phyloP scores from a whole-genome alignment of 1,139 yeast genomes.

The Kodamaea fungicola region DNA sequence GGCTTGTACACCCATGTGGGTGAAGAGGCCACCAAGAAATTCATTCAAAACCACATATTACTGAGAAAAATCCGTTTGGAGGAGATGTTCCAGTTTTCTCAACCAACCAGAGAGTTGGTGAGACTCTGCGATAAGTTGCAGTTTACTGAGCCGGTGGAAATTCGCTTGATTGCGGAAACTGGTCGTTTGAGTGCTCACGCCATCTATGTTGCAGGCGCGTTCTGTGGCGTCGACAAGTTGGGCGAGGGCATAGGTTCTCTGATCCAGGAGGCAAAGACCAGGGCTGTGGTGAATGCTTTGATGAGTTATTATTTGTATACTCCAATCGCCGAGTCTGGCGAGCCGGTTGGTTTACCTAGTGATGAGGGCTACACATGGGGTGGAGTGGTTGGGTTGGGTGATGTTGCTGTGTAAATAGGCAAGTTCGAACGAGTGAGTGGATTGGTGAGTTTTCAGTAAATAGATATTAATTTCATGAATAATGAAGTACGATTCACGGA shows the following conservation, averaged over 20 bases:
- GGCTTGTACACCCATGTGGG: slow-evolving; percentile 68
- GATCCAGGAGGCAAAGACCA: slow-evolving; percentile 83
- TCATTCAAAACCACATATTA: slow-evolving; percentile 69
- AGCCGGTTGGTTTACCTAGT: slow-evolving; percentile 53
- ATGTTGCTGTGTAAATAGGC: slow-evolving; percentile 43
- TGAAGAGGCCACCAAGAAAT: slow-evolving; percentile 55
- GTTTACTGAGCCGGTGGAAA: slow-evolving; percentile 66
- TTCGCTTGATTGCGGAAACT: slow-evolving; percentile 85
- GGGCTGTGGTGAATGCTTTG: slow-evolving; percentile 89
- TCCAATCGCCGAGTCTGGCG: slow-evolving; percentile 54
- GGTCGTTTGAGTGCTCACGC: slow-evolving; percentile 87
- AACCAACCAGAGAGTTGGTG: slow-evolving; percentile 83
- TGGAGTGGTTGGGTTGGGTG: slow-evolving; percentile 54
- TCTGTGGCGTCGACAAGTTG: slow-evolving; percentile 74
- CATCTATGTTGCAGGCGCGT: slow-evolving; percentile 87
- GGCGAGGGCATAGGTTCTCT: slow-evolving; percentile 98
- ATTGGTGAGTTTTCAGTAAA: too few species aligned
- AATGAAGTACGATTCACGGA: too few species aligned
- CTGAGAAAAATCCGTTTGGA: slow-evolving; percentile 75
- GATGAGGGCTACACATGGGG: slow-evolving; percentile 45
- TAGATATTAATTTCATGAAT: too few species aligned
- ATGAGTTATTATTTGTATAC: slow-evolving; percentile 89
- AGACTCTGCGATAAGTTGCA: slow-evolving; percentile 75
- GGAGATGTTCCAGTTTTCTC: slow-evolving; percentile 72
- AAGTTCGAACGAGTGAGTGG: too few species aligned